Evolutionary conservation across 257 asterid genomes (phyloP).

Genomic region (Primulina tabacum): DNA sequence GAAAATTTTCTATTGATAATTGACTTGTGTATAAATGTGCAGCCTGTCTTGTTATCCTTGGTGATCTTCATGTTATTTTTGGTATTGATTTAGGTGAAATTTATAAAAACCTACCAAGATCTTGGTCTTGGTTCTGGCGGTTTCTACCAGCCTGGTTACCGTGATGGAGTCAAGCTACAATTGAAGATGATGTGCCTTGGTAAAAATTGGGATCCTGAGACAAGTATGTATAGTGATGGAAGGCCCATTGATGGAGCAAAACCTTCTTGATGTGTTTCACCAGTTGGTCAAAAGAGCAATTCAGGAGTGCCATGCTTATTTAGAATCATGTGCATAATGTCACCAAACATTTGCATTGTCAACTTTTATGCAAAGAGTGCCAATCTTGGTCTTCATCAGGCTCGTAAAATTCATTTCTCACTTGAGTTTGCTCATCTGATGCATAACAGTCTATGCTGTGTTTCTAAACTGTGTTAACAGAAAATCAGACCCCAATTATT

Average conservation of each 20-base stretch:
- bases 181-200: conserved; percentile 92
- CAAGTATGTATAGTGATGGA: conserved; percentile 40
- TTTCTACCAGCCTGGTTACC: conserved; percentile 69
- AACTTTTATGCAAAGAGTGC: conserved; percentile 64
- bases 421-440: neutral
- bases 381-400: conserved; percentile 86
- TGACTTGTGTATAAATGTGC: conserved; percentile 2
- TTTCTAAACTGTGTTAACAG: neutral
- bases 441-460: neutral
- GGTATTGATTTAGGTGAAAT: conserved; percentile 44
- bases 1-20: neutral
- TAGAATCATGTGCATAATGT: conserved; percentile 40
- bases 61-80: neutral
- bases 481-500: neutral
- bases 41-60: neutral
- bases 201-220: conserved; percentile 74
- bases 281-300: conserved; percentile 51
- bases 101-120: conserved; percentile 48
- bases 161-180: conserved; percentile 58
- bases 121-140: conserved; percentile 76
- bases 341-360: conserved; percentile 70
- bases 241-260: conserved; percentile 60
- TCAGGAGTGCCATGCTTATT: conserved; percentile 38
- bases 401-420: conserved; percentile 14
- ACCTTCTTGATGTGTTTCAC: conserved; percentile 54